Conservation (phyloP, 2,329 filamentous ascomycete genomes). For the Cercospora janseana region DNA sequence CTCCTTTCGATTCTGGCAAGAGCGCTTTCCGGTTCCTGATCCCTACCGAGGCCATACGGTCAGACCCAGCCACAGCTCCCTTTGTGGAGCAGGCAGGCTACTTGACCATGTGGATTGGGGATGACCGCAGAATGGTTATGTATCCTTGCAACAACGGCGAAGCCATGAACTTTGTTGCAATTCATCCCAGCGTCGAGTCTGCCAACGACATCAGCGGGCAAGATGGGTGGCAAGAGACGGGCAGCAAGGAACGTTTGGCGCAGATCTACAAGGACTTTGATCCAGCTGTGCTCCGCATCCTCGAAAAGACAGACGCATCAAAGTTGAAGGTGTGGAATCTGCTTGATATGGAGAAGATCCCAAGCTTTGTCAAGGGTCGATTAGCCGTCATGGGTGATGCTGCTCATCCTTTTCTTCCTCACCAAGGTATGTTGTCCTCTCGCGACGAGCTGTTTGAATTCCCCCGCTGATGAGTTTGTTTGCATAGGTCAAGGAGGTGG, state of each 20-base stretch:
- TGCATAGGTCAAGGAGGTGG: conserved; percentile 61
- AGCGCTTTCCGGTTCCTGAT: conserved; percentile 59
- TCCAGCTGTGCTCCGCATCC: conserved; percentile 37
- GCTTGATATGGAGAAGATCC: conserved; percentile 61
- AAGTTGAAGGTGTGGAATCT: conserved; percentile 58
- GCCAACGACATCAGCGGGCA: conserved; percentile 13
- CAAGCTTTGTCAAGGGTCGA: conserved; percentile 54
- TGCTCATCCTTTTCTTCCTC: conserved; percentile 64
- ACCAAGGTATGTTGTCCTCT: conserved; percentile 30
- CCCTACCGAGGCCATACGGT: conserved; percentile 44
- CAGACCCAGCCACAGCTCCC: conserved; percentile 45
- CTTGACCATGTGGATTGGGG: conserved; percentile 45
- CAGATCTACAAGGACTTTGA: conserved; percentile 42
- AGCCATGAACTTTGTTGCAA: conserved; percentile 47
- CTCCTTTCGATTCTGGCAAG: conserved; percentile 47
- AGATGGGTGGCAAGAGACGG: conserved; percentile 39
- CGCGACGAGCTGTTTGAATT: background rate
- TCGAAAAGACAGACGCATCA: conserved; percentile 40
- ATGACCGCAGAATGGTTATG: conserved; percentile 47
- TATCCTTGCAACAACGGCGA: conserved; percentile 50
- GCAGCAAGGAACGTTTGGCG: conserved; percentile 40
- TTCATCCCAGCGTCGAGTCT: conserved; percentile 41
- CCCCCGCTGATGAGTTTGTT: background rate
- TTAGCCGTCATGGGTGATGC: conserved; percentile 65
- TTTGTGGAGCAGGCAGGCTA: conserved; percentile 36